Conservation (phyloP, 2,329 filamentous ascomycete genomes). For the Dothideomycetes sp. region DNA sequence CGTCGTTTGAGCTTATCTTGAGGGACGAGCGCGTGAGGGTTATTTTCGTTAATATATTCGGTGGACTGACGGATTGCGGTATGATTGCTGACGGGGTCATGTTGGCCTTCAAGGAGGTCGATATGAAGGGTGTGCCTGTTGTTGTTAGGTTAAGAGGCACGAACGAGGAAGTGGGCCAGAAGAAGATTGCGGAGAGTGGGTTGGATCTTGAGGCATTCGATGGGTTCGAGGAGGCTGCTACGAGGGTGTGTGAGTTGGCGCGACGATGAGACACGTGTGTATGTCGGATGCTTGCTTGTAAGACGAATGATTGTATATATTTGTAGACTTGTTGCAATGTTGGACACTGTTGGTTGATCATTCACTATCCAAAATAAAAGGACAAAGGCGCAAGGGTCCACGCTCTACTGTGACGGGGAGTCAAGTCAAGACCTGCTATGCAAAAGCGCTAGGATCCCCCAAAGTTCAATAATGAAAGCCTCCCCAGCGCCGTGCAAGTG, state of each 20-base stretch:
- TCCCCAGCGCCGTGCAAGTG: background rate
- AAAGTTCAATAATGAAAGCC: too few species aligned
- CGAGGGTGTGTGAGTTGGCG: conserved; percentile 52
- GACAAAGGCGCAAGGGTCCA: too few species aligned
- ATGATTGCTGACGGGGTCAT: conserved; percentile 73
- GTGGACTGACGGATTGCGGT: conserved; percentile 60
- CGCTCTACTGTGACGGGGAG: too few species aligned
- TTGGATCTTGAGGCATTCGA: conserved; percentile 61
- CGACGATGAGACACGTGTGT: conserved; percentile 7
- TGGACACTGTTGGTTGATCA: too few species aligned
- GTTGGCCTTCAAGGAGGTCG: conserved; percentile 58
- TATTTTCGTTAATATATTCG: conserved; percentile 63
- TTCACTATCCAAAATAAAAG: too few species aligned
- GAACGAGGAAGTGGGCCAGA: conserved; percentile 59
- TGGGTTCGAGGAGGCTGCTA: conserved; percentile 61
- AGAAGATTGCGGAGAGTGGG: conserved; percentile 57
- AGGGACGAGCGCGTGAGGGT: conserved; percentile 61
- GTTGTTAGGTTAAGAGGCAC: conserved; percentile 70
- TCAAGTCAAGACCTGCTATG: too few species aligned
- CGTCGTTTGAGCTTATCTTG: conserved; percentile 63
- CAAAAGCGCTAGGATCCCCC: too few species aligned
- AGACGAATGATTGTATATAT: background rate
- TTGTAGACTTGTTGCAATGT: conserved; percentile 1
- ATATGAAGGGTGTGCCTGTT: conserved; percentile 48
- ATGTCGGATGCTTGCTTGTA: background rate